These are phyloP conservation scores for Pseudogymnoascus sp. DNA, from an alignment of 2,329 filamentous ascomycete species.

Conservation along the genomic window DNA sequence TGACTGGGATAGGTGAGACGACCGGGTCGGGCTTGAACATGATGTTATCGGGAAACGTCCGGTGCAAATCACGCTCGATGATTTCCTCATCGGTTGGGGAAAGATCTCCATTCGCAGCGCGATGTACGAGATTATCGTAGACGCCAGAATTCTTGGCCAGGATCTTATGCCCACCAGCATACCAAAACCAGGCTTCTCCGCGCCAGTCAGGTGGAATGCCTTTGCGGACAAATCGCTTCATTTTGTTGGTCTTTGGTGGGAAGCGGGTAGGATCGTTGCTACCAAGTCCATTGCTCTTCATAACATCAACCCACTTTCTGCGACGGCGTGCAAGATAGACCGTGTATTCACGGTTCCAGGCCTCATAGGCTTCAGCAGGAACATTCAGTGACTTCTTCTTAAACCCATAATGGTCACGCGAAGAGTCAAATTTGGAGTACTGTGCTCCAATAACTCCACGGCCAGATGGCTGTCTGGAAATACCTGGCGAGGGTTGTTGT, in stretches of 20 bases:
- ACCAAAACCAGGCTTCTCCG: conserved; percentile 96
- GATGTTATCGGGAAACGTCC: conserved; percentile 91
- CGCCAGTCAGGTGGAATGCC: conserved; percentile 90
- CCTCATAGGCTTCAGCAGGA: conserved; percentile 67
- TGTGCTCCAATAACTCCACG: not conserved
- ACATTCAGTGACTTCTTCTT: conserved; percentile 79
- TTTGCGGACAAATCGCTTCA: conserved; percentile 85
- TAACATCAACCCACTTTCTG: conserved; percentile 72
- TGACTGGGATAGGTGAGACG: conserved; percentile 29
- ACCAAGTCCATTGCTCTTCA: conserved; percentile 67
- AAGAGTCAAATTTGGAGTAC: conserved; percentile 17
- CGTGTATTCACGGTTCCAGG: conserved; percentile 69
- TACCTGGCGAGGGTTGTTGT: not conserved
- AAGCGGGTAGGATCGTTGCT: conserved; percentile 68
- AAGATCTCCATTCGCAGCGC: conserved; percentile 54
- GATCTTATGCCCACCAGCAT: conserved; percentile 77
- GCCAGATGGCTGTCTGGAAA: not conserved
- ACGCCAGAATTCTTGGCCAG: conserved; percentile 67
- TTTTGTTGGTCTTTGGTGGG: conserved; percentile 69
- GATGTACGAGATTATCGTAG: conserved; percentile 59
- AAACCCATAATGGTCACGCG: conserved; percentile 82
- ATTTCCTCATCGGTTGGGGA: conserved; percentile 72
- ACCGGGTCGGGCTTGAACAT: conserved; percentile 62
- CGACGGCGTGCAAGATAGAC: conserved; percentile 65
- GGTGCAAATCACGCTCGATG: conserved; percentile 87